Conservation (phyloP, 106 monocot genomes). For the Dactylorhiza incarnata region DNA sequence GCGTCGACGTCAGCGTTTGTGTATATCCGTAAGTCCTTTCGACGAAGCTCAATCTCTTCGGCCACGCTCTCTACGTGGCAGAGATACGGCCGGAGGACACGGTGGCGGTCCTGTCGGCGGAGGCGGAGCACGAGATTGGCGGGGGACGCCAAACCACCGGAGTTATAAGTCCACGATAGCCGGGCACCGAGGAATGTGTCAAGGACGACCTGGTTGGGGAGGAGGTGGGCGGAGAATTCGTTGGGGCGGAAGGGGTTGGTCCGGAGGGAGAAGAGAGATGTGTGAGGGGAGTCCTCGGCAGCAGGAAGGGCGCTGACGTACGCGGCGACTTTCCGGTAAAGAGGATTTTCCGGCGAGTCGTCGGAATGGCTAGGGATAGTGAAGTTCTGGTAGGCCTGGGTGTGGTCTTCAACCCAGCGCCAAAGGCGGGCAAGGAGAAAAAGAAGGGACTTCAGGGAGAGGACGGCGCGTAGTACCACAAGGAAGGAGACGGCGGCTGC, state of each 20-base stretch:
- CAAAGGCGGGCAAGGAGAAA: slow-evolving; percentile 22
- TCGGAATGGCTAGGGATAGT: slow-evolving; percentile 38
- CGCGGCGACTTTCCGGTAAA: slow-evolving; percentile 39
- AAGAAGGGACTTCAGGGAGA: slow-evolving; percentile 24
- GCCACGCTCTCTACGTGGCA: slow-evolving; percentile 57
- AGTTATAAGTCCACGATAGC: slow-evolving; percentile 32
- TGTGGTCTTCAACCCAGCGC: slow-evolving; percentile 25
- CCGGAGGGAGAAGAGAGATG: slow-evolving; percentile 34
- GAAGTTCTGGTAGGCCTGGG: slow-evolving; percentile 40
- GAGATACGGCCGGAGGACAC: slow-evolving; percentile 64
- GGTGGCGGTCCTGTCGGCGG: slow-evolving; percentile 36
- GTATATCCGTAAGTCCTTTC: slow-evolving; percentile 35
- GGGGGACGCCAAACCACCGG: not conserved
- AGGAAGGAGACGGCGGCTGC: slow-evolving; percentile 10
- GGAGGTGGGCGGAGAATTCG: slow-evolving; percentile 43
- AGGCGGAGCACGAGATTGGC: slow-evolving; percentile 36
- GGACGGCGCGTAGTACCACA: slow-evolving; percentile 26
- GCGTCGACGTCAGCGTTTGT: slow-evolving; percentile 11
- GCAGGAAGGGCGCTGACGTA: slow-evolving; percentile 57
- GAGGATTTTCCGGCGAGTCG: slow-evolving; percentile 37
- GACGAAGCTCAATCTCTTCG: slow-evolving; percentile 28
- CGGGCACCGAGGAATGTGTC: slow-evolving; percentile 54
- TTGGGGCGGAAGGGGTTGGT: slow-evolving; percentile 14
- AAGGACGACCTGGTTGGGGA: slow-evolving; percentile 21
- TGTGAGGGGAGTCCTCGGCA: slow-evolving; percentile 41